phyloP scores from a whole-genome alignment of 1,139 yeast species.

The Hanseniaspora uvarum region DNA sequence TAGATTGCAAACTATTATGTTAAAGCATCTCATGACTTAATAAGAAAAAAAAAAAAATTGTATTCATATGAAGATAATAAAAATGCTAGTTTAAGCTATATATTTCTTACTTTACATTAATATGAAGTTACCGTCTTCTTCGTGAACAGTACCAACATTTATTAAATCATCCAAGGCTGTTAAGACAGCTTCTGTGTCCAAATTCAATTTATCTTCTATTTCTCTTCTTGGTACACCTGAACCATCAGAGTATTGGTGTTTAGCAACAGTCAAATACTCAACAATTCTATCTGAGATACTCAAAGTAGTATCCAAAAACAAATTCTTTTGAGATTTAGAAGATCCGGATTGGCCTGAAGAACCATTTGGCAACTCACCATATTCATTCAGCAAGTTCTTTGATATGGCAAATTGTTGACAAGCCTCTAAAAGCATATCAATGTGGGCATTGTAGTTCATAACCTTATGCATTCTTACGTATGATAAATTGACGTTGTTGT shows the following conservation, averaged over 20 bases:
- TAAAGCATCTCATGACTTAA: not conserved
- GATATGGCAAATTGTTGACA: constrained; percentile 50
- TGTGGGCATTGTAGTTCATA: constrained; percentile 61
- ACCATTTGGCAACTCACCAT: constrained; percentile 14
- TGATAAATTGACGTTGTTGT: constrained; percentile 55
- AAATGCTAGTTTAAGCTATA: not conserved
- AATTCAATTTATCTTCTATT: constrained; percentile 46
- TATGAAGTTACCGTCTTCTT: constrained; percentile 43
- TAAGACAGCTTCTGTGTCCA: constrained; percentile 42
- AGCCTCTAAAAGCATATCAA: constrained; percentile 68
- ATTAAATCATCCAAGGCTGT: constrained; percentile 44
- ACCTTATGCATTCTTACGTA: constrained; percentile 53
- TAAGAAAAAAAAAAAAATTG: too few species aligned
- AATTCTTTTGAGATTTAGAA: not conserved
- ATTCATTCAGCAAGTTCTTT: constrained; percentile 24
- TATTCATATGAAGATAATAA: too few species aligned
- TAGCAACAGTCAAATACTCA: constrained; percentile 36
- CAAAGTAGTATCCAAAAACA: constrained; percentile 25
- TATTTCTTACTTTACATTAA: not conserved
- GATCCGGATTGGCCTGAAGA: constrained; percentile 18
- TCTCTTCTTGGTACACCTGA: constrained; percentile 64
- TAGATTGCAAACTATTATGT: too few species aligned
- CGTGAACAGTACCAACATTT: constrained; percentile 48
- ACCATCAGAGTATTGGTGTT: constrained; percentile 46
- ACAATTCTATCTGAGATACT: constrained; percentile 31